phyloP scores from a whole-genome alignment of 148 eudicot genomes.

The Fagopyrum homotropicum region DNA sequence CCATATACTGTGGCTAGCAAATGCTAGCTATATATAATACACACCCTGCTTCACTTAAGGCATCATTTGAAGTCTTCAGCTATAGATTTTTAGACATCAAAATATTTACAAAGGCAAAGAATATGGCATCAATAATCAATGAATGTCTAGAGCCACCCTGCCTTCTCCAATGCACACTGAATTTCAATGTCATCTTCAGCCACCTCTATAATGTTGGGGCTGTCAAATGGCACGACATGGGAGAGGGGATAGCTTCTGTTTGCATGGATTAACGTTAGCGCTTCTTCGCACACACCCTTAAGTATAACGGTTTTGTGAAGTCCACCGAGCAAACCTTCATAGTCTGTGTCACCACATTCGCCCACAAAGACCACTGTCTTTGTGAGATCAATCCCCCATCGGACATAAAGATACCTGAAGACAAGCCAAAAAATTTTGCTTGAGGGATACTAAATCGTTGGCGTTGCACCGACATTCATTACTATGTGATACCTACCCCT shows the following conservation, averaged over 20 bases:
- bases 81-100: not conserved
- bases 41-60: not conserved
- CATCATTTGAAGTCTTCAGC: not conserved
- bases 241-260: slow-evolving; percentile 77
- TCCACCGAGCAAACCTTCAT: slow-evolving; percentile 38
- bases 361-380: slow-evolving; percentile 36
- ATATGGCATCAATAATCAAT: slow-evolving; percentile 14
- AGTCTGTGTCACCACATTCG: slow-evolving; percentile 40
- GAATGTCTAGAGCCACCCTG: slow-evolving; percentile 27
- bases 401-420: not conserved
- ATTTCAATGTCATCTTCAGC: slow-evolving; percentile 41
- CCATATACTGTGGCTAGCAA: not conserved
- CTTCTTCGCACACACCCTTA: slow-evolving; percentile 55
- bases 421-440: not conserved
- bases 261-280: slow-evolving; percentile 42
- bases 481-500: too few species aligned
- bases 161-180: slow-evolving; percentile 38
- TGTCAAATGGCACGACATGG: slow-evolving; percentile 59
- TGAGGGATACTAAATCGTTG: not conserved
- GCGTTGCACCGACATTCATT: not conserved
- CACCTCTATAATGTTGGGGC: slow-evolving; percentile 53
- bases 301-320: slow-evolving; percentile 42
- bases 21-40: not conserved
- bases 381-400: slow-evolving; percentile 14
- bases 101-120: not conserved